phyloP scores from a whole-genome alignment of 1,284 basidiomycete species.

The Ceratobasidium sp. region DNA sequence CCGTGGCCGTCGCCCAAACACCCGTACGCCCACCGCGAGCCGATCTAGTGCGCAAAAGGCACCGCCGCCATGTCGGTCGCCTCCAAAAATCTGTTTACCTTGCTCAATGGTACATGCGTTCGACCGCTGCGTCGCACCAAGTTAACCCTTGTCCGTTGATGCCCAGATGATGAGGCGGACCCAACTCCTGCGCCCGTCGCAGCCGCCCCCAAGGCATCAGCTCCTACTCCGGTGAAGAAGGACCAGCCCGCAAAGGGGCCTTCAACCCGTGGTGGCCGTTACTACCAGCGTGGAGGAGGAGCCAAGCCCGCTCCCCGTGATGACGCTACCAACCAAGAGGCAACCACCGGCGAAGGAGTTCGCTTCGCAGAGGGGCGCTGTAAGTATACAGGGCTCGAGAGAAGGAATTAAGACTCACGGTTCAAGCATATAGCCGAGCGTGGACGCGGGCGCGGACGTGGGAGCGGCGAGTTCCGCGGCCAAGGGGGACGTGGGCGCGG shows the following conservation, averaged over 20 bases:
- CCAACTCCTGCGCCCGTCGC: slow-evolving; percentile 46
- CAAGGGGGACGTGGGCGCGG: slow-evolving; percentile 53
- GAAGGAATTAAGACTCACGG: slow-evolving; percentile 7
- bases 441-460: slow-evolving; percentile 53
- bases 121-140: background rate
- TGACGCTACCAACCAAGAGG: slow-evolving; percentile 31
- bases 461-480: slow-evolving; percentile 56
- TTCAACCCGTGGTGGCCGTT: slow-evolving; percentile 72
- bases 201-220: slow-evolving; percentile 54
- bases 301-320: slow-evolving; percentile 31
- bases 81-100: slow-evolving; percentile 79
- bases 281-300: slow-evolving; percentile 71
- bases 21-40: slow-evolving; percentile 34
- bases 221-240: slow-evolving; percentile 55
- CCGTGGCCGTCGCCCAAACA: slow-evolving; percentile 21
- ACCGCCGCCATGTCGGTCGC: slow-evolving; percentile 85
- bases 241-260: slow-evolving; percentile 58
- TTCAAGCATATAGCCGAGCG: slow-evolving; percentile 34
- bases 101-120: slow-evolving; percentile 68
- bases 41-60: slow-evolving; percentile 55
- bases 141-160: slow-evolving; percentile 35
- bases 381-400: slow-evolving; percentile 57
- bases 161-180: slow-evolving; percentile 56
- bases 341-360: slow-evolving; percentile 25
- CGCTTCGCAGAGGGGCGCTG: slow-evolving; percentile 49